Base-by-base conservation (phyloP, 805 yeast species). In the Barnettozyma sucrosica region DNA sequence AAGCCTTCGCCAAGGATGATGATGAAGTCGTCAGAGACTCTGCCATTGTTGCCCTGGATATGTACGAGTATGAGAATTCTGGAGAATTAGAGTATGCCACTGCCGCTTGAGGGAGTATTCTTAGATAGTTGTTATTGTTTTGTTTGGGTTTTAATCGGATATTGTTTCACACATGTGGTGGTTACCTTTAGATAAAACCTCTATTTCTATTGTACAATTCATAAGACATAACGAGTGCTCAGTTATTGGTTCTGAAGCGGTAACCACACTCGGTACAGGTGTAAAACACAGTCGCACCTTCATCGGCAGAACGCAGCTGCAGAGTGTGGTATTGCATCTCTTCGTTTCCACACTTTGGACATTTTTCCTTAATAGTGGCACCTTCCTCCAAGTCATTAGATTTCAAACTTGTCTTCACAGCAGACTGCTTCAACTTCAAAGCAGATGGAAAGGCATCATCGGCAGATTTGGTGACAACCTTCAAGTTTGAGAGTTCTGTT, bases 251-350 rank as follows among this genome's bases (percentile, higher is more conserved):
- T 72, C 97, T 84, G 74, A 87, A 90, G 61, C 88, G 81, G 76
- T 92, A 89, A 38, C 90, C 89, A 76, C 99, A 93, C 37, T 77
- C 71, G 1, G 96, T 84, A 73, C 99, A 93, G 1, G 99, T 92
- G 70, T 93, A 95, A 65, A 93, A 93, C 32, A 93, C 98, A 9
- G 99, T 93, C 25, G 99, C 96, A 76, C 99, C 99, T 76, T 93
- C 99, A 76, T 93, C 99, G 1, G 99, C 99, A 46, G 96, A 86
- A 70, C 99, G 82, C 58, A 93, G 76, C 69, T 93, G 99, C 56
- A 93, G 73, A 5, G 99, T 93, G 64, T 93, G 98, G 66, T 92
- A 93, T 65, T 83, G 90, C 99, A 95, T 95, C 68, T 93, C 97
- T 63, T 93, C 97, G 68, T 90, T 79, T 43, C 96, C 97, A 79